phyloP scores from a whole-genome alignment of 768 basidiomycete genomes.

The Candolleomyces eurysporus region DNA sequence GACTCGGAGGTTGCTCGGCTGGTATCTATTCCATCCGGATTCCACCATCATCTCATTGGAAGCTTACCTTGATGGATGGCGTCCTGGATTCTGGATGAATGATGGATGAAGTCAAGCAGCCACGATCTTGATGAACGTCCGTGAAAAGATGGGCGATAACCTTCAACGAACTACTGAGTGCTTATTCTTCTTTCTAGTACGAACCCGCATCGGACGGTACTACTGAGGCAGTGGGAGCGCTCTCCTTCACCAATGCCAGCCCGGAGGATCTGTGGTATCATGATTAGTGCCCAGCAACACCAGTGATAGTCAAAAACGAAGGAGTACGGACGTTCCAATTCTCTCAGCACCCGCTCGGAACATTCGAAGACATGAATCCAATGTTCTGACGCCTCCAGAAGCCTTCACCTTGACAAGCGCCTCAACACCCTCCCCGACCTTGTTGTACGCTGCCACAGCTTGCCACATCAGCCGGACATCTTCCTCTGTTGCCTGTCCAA shows the following conservation, averaged over 20 bases:
- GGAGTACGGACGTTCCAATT: constrained; percentile 48
- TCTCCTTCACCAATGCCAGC: neutral
- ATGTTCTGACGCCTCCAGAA: constrained; percentile 47
- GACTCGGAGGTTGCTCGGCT: too few species aligned
- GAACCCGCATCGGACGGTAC: neutral
- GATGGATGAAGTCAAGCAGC: too few species aligned
- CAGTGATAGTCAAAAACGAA: neutral
- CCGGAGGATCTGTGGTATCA: constrained; percentile 9
- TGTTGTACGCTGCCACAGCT: constrained; percentile 26
- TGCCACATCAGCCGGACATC: constrained; percentile 46
- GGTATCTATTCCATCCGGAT: too few species aligned
- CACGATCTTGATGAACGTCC: too few species aligned
- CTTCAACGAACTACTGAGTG: too few species aligned
- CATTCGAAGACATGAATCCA: constrained; percentile 47
- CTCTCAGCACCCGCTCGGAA: constrained; percentile 49
- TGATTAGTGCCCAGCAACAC: neutral
- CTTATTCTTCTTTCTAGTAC: neutral
- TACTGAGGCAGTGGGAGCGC: neutral
- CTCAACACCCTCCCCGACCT: constrained; percentile 25
- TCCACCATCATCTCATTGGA: too few species aligned
- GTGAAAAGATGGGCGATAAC: too few species aligned
- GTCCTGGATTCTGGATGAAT: too few species aligned
- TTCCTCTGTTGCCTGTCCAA: constrained; percentile 43
- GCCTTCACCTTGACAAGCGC: constrained; percentile 45
- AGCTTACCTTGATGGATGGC: too few species aligned